Evolutionary conservation across 495 filamentous ascomycete genomes (phyloP).

Genomic region (Monascus purpureus): DNA sequence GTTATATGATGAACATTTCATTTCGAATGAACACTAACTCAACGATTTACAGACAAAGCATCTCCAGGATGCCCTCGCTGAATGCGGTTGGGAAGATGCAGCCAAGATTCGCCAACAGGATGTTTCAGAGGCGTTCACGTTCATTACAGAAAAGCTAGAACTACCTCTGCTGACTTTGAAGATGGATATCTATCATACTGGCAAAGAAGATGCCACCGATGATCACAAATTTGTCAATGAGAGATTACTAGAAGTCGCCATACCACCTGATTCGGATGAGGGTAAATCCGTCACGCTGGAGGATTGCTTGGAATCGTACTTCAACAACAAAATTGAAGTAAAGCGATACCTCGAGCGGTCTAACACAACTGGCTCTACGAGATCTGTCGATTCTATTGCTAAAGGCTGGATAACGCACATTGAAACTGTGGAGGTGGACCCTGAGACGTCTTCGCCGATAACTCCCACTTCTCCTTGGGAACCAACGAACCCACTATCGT

Average conservation of each 20-base stretch:
- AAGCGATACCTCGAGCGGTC: conserved; percentile 59
- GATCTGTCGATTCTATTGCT: conserved; percentile 34
- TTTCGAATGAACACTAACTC: not conserved
- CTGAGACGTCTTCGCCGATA: conserved; percentile 26
- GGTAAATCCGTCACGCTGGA: conserved; percentile 62
- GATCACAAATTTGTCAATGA: conserved; percentile 94
- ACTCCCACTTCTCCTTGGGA: conserved; percentile 19
- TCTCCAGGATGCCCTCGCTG: conserved; percentile 68
- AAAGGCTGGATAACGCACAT: conserved; percentile 40
- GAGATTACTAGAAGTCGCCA: conserved; percentile 77
- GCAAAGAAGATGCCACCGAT: conserved; percentile 63
- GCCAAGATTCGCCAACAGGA: conserved; percentile 69
- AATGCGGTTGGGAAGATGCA: conserved; percentile 86
- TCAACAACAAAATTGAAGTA: conserved; percentile 89
- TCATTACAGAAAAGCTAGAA: conserved; percentile 79
- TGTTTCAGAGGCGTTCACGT: conserved; percentile 86
- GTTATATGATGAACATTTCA: no score
- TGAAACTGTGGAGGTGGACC: conserved; percentile 43
- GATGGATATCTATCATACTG: conserved; percentile 88
- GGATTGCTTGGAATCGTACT: conserved; percentile 83
- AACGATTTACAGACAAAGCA: conserved; percentile 66
- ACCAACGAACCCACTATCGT: conserved; percentile 16
- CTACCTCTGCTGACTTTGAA: conserved; percentile 82
- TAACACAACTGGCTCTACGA: conserved; percentile 39
- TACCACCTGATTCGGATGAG: conserved; percentile 48